Conservation (phyloP, 371 early-diverging fungal genomes). For the Haplosporangium sp. region DNA sequence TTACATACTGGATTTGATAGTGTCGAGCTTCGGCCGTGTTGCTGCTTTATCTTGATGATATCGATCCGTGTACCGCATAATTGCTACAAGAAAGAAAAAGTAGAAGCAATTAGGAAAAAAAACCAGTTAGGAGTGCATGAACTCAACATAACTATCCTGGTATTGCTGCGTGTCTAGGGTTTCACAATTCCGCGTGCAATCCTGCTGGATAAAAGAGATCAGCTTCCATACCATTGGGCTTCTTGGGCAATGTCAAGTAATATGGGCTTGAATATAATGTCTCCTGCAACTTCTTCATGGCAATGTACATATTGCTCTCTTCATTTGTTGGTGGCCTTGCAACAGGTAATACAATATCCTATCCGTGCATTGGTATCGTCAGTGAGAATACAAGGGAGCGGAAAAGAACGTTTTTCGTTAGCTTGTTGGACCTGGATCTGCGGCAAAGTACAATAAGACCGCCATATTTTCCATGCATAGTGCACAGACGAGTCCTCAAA, state of each 20-base stretch:
- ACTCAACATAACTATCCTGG: too few species aligned
- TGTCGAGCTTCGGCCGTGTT: conserved; percentile 32
- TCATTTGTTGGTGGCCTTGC: conserved; percentile 37
- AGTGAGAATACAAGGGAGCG: not conserved
- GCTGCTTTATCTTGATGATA: conserved; percentile 43
- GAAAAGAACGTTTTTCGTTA: not conserved
- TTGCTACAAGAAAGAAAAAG: conserved; percentile 15
- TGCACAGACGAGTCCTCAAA: not conserved
- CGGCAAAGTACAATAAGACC: too few species aligned
- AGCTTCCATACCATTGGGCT: conserved; percentile 20
- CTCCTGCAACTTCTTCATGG: conserved; percentile 38
- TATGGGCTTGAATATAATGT: conserved; percentile 27
- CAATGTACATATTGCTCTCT: conserved; percentile 29
- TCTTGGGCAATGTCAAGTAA: conserved; percentile 50
- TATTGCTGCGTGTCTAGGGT: too few species aligned
- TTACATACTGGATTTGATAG: conserved; percentile 39
- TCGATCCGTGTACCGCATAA: conserved; percentile 43
- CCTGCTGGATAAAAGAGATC: too few species aligned
- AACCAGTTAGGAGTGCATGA: too few species aligned
- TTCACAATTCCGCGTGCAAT: too few species aligned
- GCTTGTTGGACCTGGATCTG: too few species aligned
- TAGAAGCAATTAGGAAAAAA: too few species aligned
- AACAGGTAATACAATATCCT: conserved; percentile 46
- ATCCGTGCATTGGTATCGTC: not conserved
- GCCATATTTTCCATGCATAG: not conserved